Base-by-base conservation (phyloP, 768 basidiomycete genomes). In the Polyporus arcularius region DNA sequence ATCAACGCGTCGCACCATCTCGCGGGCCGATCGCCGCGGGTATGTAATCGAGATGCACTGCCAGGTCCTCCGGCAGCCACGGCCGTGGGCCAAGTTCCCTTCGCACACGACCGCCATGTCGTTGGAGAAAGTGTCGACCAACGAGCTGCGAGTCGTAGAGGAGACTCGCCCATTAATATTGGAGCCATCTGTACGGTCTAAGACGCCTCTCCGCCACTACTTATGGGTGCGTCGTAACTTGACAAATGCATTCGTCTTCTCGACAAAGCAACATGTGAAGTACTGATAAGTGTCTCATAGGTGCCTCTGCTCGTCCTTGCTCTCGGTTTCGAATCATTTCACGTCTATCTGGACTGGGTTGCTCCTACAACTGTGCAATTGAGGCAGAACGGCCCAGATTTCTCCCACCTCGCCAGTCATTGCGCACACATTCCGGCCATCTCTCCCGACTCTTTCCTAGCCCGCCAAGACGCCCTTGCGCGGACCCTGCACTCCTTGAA, bases 391-490 rank as follows among this genome's bases (percentile, higher is more conserved):
- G 26, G 31, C 6, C 60, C 66, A 10, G 63, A 67, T 56, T 71
- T 71, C 63, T 62, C 72, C 7, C 60, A 68, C 53, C 65, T 73
- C 5, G 71, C 72, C 15, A 61, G 68, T 18, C 80, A 87, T 65
- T 88, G 85, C 71, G 72, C 76, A 10, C 65, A 78, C 57, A 72
- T 79, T 18, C 65, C 77, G n/a, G 79, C 86, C 9, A 86, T 89
- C 63, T 61, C 66, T 18, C 49, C 70, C 2, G 60, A 69, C 10
- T 84, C 86, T 55, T 85, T 82, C 65, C 68, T 77, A 26, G 70
- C 70, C 32, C 81, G 88, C n/a, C 90, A 89, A 65, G 75, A 67
- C 5, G 62, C 71, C 9, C 78, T 91, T 31, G 86, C 86, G 1
- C 73, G 75, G 14, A 74, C 70, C 0, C 78, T 91, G 16, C 70